These are phyloP conservation scores for Pseudozyma tsukubaensis DNA, from an alignment of 1,284 basidiomycete species.

Conservation along the genomic window DNA sequence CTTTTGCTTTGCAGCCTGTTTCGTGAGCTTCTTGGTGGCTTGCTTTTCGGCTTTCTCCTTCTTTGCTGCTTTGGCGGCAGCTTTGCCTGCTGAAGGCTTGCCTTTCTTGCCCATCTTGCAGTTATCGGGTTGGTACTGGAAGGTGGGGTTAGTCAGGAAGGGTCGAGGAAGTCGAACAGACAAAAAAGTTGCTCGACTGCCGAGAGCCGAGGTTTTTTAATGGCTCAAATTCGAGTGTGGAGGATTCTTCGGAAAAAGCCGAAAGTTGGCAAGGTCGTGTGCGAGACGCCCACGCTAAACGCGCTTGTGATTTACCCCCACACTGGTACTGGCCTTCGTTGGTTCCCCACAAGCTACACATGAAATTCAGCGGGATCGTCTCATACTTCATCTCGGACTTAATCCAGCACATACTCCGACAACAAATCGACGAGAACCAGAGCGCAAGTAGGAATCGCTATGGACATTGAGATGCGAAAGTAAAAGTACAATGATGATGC, in stretches of 20 bases:
- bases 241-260: slow-evolving; percentile 1
- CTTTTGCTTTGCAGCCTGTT: slow-evolving; percentile 52
- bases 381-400: no score
- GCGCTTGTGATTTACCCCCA: no score
- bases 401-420: no score
- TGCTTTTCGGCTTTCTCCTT: slow-evolving; percentile 67
- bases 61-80: slow-evolving; percentile 65
- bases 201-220: slow-evolving; percentile 18
- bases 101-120: slow-evolving; percentile 63
- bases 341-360: no score
- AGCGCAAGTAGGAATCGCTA: no score
- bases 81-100: slow-evolving; percentile 62
- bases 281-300: not conserved
- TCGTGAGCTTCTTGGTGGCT: slow-evolving; percentile 60
- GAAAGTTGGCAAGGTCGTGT: not conserved
- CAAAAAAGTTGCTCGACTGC: slow-evolving; percentile 12
- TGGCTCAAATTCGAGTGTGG: not conserved
- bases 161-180: slow-evolving; percentile 2
- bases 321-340: no score
- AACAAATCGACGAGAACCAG: no score
- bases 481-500: not conserved
- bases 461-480: not conserved
- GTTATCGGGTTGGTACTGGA: not conserved
- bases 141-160: not conserved
- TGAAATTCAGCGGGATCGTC: no score